Conservation (phyloP, 805 yeast genomes). For the Phaffomyces antillensis region DNA sequence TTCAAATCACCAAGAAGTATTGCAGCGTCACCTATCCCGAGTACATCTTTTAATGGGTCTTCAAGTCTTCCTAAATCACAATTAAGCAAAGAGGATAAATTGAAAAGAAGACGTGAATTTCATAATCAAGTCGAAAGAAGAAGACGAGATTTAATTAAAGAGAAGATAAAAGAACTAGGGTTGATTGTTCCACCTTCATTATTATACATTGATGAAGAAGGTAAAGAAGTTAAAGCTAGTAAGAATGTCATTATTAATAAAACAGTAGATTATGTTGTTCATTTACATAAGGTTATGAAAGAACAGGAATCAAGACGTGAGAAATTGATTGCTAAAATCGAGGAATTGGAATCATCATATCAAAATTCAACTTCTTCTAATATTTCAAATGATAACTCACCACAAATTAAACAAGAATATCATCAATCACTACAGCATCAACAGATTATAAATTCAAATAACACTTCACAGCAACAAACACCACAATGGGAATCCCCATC, state of each 20-base stretch:
- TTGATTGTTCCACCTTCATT: constrained; percentile 72
- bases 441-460: too few relatives aligned
- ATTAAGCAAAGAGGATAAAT: constrained; percentile 57
- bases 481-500: neutral
- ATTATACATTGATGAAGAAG: constrained; percentile 34
- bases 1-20: constrained; percentile 26
- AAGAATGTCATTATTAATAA: constrained; percentile 71
- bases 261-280: constrained; percentile 73
- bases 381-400: neutral
- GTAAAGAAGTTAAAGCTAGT: constrained; percentile 72
- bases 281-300: constrained; percentile 52
- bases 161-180: constrained; percentile 79
- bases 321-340: constrained; percentile 33
- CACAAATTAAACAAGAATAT: neutral
- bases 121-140: constrained; percentile 94
- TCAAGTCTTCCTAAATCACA: constrained; percentile 26
- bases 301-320: constrained; percentile 45
- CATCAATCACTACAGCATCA: neutral
- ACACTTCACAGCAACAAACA: neutral
- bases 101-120: constrained; percentile 74
- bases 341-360: constrained; percentile 25
- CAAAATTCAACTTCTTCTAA: constrained; percentile 4
- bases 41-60: constrained; percentile 24
- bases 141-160: constrained; percentile 85
- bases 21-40: constrained; percentile 19